Conservation (phyloP, 176 grass and related monocot genomes). For the Avena insularis region DNA sequence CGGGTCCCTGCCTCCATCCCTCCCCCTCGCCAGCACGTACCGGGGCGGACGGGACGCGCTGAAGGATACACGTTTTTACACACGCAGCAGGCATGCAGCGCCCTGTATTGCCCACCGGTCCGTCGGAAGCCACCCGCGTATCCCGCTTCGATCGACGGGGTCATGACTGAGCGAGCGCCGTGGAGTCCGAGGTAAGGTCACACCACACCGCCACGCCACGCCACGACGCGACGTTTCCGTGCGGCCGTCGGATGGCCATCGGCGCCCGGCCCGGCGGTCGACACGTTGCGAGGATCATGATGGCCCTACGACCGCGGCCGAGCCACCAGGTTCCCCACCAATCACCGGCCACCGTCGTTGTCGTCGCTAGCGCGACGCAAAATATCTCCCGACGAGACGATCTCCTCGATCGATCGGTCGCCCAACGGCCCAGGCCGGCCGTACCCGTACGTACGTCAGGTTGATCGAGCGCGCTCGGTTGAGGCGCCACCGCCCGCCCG, state of each 20-base stretch:
- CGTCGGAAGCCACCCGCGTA: not conserved
- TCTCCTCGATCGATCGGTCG: too few relatives aligned
- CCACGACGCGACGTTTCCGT: not conserved
- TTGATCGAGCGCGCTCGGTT: too few relatives aligned
- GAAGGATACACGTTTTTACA: not conserved
- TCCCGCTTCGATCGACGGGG: not conserved
- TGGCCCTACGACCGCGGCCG: too few relatives aligned
- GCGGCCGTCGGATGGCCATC: not conserved
- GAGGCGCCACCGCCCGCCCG: too few relatives aligned
- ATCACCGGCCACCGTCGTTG: too few relatives aligned
- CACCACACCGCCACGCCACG: not conserved
- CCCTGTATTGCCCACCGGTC: not conserved
- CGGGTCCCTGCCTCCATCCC: not conserved
- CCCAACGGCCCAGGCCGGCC: too few relatives aligned
- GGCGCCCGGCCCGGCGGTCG: not conserved
- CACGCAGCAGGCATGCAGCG: not conserved
- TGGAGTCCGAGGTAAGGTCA: constrained; percentile 24
- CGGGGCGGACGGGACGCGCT: constrained; percentile 28
- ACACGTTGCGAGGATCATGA: not conserved
- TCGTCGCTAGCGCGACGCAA: too few relatives aligned
- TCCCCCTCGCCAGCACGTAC: not conserved
- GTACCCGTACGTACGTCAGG: too few relatives aligned
- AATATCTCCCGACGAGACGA: too few relatives aligned
- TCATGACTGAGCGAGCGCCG: not conserved
- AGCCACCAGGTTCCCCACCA: too few relatives aligned